phyloP scores from a whole-genome alignment of 768 basidiomycete species.

The Leccinum boreale region DNA sequence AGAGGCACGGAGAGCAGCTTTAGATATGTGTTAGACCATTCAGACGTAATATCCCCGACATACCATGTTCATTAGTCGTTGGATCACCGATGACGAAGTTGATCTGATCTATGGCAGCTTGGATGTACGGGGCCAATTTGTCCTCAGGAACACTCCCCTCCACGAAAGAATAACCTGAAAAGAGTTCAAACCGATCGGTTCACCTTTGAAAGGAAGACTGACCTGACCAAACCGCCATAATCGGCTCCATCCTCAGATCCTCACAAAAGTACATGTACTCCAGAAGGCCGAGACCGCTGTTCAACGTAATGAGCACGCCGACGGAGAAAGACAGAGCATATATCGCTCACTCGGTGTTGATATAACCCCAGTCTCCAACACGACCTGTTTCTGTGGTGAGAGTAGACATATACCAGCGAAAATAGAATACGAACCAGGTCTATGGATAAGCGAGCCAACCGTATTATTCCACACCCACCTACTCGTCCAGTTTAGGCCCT shows the following conservation, averaged over 20 bases:
- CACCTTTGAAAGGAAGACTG: neutral
- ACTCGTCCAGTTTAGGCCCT: neutral
- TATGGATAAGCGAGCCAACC: neutral
- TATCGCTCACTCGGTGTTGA: slow-evolving; percentile 37
- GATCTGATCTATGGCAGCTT: slow-evolving; percentile 56
- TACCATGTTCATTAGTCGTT: slow-evolving; percentile 34
- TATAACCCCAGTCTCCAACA: neutral
- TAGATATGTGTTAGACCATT: neutral
- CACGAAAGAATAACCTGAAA: slow-evolving; percentile 44
- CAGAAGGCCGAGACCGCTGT: slow-evolving; percentile 51
- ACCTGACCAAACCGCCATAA: slow-evolving; percentile 62
- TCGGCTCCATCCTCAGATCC: slow-evolving; percentile 50
- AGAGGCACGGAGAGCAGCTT: slow-evolving; percentile 53
- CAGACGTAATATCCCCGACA: slow-evolving; percentile 13
- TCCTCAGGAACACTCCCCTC: slow-evolving; percentile 41
- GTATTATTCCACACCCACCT: neutral
- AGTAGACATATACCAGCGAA: neutral
- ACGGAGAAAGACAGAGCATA: neutral
- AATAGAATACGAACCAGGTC: neutral
- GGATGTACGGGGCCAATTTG: slow-evolving; percentile 47
- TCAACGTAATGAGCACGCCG: neutral
- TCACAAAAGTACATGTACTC: slow-evolving; percentile 57
- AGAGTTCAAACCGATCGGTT: neutral
- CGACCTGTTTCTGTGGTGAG: neutral
- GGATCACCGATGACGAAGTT: slow-evolving; percentile 59